These are phyloP conservation scores for Salix exigua DNA, from an alignment of 345 rosid species.

Conservation along the genomic window DNA sequence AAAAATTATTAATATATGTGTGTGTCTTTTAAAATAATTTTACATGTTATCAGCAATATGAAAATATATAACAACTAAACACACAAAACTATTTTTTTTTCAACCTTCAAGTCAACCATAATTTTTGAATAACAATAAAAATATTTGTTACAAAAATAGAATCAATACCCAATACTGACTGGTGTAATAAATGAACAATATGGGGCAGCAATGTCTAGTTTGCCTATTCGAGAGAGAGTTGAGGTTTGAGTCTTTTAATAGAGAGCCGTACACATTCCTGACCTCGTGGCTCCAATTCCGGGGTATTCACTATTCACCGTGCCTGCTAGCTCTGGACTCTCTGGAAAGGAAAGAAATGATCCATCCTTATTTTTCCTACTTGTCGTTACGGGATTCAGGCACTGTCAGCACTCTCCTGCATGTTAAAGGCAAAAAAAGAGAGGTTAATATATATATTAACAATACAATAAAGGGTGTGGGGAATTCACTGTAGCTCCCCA, in stretches of 20 bases:
- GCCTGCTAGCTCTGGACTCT: background rate
- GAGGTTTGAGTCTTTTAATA: slow-evolving; percentile 18
- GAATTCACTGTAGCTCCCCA: no score
- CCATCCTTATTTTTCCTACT: background rate
- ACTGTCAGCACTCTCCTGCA: background rate
- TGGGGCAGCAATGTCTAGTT: slow-evolving; percentile 33
- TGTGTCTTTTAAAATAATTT: no score
- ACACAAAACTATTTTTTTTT: no score
- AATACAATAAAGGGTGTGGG: no score
- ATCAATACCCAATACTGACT: no score
- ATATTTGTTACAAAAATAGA: no score
- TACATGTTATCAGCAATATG: no score
- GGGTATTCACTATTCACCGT: background rate
- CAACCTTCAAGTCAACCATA: no score
- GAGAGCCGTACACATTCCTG: background rate
- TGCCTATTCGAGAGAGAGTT: slow-evolving; percentile 31
- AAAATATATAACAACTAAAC: no score
- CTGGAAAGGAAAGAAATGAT: background rate
- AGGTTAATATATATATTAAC: no score
- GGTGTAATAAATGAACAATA: background rate
- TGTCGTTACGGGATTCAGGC: slow-evolving; percentile 3
- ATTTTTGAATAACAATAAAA: no score
- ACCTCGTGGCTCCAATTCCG: background rate
- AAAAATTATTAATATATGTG: no score
- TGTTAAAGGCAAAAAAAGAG: background rate